A percentile compares a stretch with the other conserved stretches of the same genome.
Conservation (phyloP, 108 stramenopile species). For the Nitzschia sp. region DNA sequence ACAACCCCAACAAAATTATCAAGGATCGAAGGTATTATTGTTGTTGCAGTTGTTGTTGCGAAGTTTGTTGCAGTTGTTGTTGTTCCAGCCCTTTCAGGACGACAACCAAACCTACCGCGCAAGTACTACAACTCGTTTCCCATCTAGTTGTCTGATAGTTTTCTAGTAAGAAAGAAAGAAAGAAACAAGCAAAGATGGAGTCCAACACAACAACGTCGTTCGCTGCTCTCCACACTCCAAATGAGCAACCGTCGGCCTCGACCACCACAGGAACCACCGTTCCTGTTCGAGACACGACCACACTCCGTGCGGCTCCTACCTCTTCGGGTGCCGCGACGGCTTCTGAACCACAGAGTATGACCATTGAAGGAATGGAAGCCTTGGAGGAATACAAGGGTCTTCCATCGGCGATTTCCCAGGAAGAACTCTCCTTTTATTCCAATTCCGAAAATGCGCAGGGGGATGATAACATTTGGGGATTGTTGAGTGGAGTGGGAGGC, state of each 20-base stretch:
- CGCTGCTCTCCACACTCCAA: constrained; percentile 10
- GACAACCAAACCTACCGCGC: no score
- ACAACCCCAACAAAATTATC: no score
- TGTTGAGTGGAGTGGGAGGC: constrained; percentile 63
- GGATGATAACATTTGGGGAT: constrained; percentile 76
- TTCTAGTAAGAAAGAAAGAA: no score
- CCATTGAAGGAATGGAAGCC: constrained; percentile 35
- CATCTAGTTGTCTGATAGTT: no score
- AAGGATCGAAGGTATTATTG: no score
- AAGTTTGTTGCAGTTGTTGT: no score
- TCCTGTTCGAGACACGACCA: constrained; percentile 1
- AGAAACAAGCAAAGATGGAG: neutral
- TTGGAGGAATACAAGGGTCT: constrained; percentile 14
- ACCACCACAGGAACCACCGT: neutral
- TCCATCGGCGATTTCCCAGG: constrained; percentile 41
- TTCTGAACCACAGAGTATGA: neutral
- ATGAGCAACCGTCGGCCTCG: constrained; percentile 3
- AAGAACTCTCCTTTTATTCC: constrained; percentile 62
- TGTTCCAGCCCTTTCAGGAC: no score
- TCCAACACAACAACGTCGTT: neutral
- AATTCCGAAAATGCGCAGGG: constrained; percentile 49
- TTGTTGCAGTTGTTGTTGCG: no score
- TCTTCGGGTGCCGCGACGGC: neutral
- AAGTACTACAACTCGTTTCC: no score
- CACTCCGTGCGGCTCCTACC: neutral